A percentile compares a stretch with the other conserved stretches of the same genome.
Conservation (phyloP, 1,139 yeast genomes). For the Entelexis paramagnoliae region DNA sequence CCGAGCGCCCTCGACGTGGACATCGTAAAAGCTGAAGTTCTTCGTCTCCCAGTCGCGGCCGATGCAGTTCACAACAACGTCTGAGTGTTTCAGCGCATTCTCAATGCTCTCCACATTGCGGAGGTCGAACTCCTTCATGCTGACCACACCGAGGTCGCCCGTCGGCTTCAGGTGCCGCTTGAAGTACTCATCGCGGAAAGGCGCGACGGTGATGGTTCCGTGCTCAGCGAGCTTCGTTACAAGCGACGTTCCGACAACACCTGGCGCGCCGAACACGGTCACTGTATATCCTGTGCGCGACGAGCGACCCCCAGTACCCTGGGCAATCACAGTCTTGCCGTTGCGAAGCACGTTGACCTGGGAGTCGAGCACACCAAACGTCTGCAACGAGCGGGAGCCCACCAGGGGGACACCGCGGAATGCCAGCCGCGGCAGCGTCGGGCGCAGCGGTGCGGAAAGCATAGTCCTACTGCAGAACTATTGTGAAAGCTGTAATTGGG, state of each 20-base stretch:
- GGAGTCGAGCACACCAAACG: constrained; percentile 35
- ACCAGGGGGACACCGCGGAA: constrained; percentile 8
- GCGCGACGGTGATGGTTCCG: constrained; percentile 69
- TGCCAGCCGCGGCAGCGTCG: constrained; percentile 6
- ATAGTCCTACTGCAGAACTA: constrained; percentile 6
- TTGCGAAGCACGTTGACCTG: constrained; percentile 67
- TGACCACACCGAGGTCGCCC: constrained; percentile 83
- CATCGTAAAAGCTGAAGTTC: constrained; percentile 73
- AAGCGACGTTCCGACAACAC: constrained; percentile 67
- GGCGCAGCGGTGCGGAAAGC: constrained; percentile 7
- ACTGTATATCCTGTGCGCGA: constrained; percentile 89
- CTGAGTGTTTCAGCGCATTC: constrained; percentile 71
- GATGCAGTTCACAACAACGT: constrained; percentile 69
- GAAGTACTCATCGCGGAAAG: constrained; percentile 71
- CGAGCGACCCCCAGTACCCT: constrained; percentile 70
- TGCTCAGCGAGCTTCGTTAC: constrained; percentile 66
- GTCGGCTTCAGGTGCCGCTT: constrained; percentile 70
- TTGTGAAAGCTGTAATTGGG: constrained; percentile 5
- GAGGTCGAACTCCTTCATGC: constrained; percentile 72
- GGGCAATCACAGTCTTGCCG: constrained; percentile 61
- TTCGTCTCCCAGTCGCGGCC: constrained; percentile 73
- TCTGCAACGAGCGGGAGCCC: constrained; percentile 28
- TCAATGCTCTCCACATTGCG: constrained; percentile 68
- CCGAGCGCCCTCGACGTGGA: constrained; percentile 67
- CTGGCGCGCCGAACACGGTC: constrained; percentile 77